Base-by-base conservation (phyloP, 176 grass and related monocot species). In the Dendrocalamus sinicus region DNA sequence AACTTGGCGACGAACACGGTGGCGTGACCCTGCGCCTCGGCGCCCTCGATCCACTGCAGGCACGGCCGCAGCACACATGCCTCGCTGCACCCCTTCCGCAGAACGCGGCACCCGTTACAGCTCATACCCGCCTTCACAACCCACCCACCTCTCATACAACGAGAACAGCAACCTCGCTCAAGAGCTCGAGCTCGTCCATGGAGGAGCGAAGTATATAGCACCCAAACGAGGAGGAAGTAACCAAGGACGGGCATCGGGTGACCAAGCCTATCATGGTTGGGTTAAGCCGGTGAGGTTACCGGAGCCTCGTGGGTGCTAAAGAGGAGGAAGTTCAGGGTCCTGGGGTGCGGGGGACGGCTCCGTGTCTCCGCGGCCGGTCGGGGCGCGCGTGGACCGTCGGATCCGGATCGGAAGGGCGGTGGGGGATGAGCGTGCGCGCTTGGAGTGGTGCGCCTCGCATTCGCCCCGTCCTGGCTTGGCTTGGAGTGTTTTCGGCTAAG, bases 1-100 rank as follows among this genome's bases (percentile, higher is more conserved):
- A 94, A 96, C 87, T 99, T 99, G 79, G 97, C 94, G 81, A 92
- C 94, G 81, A 99, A 99, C 58, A 99, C 87, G 35, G 97, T 99
- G 90, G 97, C 97, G 90, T 96, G 92, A 72, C 90, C 97, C 78
- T 99, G 97, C 12, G 97, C 90, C 12, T 94, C 97, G 16, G 92
- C 66, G 24, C 30, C 83, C 7, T 96, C 94, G 70, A 99, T 93
- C 97, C 94, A 94, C 85, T 90, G 92, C 13, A 99, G 89, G 79
- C 97, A 99, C 30, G 94, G 94, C 72, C 97, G 92, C 15, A 99
- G 90, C 77, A 99, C 78, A 82, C 97, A 99, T 0, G 50, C 87
- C 53, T 99, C 97, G 79, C 92, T 93, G 90, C 97, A 99, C 5
- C 97, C 97, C 84, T 99, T 99, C 23, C 97, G 84, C n/a, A 99